Evolutionary conservation across 768 basidiomycete genomes (phyloP).

Genomic region (Russula olivacea): DNA sequence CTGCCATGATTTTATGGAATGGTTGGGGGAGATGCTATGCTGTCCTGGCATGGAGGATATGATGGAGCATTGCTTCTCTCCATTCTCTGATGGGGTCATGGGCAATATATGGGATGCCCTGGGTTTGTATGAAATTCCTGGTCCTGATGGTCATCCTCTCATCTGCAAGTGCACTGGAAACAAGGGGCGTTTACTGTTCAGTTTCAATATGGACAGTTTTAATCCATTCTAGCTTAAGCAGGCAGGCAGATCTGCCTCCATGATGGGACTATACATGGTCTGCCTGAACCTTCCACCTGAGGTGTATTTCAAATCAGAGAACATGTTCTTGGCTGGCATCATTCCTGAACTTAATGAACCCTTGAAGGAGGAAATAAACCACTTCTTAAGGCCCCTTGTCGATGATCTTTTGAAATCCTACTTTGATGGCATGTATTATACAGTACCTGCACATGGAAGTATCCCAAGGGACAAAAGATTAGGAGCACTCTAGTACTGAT

Average conservation of each 20-base stretch:
- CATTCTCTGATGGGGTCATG: not conserved
- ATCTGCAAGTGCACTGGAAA: too few relatives aligned
- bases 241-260: conserved; percentile 28
- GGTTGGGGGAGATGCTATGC: conserved; percentile 6
- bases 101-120: conserved; percentile 14
- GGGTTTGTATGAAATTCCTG: not conserved
- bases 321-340: conserved; percentile 39
- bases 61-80: not conserved
- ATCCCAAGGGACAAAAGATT: too few relatives aligned
- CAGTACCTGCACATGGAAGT: too few relatives aligned
- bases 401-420: conserved; percentile 35
- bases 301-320: conserved; percentile 34
- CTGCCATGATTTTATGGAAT: conserved; percentile 14
- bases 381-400: conserved; percentile 36
- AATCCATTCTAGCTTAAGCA: conserved; percentile 34
- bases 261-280: conserved; percentile 32
- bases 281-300: conserved; percentile 37
- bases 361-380: conserved; percentile 33
- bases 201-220: conserved; percentile 34
- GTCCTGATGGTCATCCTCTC: too few relatives aligned
- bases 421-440: too few relatives aligned
- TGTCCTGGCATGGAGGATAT: conserved; percentile 10
- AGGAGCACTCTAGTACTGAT: too few relatives aligned
- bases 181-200: conserved; percentile 30
- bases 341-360: conserved; percentile 40